Percentiles rank a stretch among this genome's conserved stretches.
These are phyloP conservation scores for Wickerhamia fluorescens DNA, from an alignment of 805 yeast species.

Conservation along the genomic window DNA sequence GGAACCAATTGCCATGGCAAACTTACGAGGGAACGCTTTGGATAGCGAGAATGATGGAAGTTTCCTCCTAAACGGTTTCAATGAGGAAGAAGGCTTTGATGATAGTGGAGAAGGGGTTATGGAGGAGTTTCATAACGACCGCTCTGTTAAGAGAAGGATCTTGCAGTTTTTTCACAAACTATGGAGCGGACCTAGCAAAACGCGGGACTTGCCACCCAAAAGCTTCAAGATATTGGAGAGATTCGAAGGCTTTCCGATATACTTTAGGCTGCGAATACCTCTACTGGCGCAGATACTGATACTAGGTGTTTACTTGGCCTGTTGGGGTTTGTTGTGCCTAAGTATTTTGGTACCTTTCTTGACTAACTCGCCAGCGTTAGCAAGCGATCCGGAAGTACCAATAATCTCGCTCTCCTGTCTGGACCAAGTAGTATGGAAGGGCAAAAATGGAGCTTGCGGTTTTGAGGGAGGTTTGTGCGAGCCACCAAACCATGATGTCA, in stretches of 20 bases:
- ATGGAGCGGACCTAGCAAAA: no score
- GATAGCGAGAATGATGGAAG: no score
- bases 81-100: no score
- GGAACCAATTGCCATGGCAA: no score
- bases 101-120: no score
- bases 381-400: conserved; percentile 12
- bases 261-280: conserved; percentile 23
- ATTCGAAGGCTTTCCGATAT: conserved; percentile 42
- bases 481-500: conserved; percentile 35
- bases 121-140: no score
- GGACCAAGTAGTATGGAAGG: conserved; percentile 52
- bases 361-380: conserved; percentile 18
- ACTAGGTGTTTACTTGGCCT: conserved; percentile 30
- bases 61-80: no score
- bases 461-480: conserved; percentile 55
- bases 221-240: no score
- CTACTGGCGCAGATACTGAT: conserved; percentile 18
- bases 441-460: conserved; percentile 74
- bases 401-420: conserved; percentile 45
- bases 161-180: no score
- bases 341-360: conserved; percentile 40
- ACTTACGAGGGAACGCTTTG: no score
- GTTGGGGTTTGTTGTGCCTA: conserved; percentile 41
- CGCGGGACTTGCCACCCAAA: no score
- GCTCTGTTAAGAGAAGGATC: no score